Conservation (phyloP, 2,329 filamentous ascomycete species). For the Dichotomopilus funicola region DNA sequence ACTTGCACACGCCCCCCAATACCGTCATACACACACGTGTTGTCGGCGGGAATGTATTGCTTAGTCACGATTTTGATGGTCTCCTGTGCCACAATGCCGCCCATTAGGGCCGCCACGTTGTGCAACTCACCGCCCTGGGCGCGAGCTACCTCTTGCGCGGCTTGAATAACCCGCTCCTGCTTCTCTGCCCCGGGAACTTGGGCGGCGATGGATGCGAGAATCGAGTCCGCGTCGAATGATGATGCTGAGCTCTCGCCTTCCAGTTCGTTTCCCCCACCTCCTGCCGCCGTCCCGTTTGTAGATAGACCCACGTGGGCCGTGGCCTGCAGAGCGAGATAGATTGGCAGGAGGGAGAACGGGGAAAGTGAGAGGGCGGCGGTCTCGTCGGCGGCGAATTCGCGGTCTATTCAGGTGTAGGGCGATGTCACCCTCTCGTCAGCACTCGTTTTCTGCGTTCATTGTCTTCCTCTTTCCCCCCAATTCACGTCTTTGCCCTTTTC, state of each 20-base stretch:
- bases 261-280: no score
- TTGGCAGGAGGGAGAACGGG: conserved; percentile 56
- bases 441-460: neutral
- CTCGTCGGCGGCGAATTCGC: conserved; percentile 49
- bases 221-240: conserved; percentile 43
- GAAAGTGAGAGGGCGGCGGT: conserved; percentile 41
- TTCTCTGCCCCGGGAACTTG: conserved; percentile 41
- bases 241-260: neutral
- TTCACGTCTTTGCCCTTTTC: neutral
- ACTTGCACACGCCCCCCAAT: conserved; percentile 57
- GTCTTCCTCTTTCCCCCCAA: neutral
- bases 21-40: conserved; percentile 65
- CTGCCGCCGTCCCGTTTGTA: neutral
- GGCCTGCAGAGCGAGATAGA: conserved; percentile 60
- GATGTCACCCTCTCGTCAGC: conserved; percentile 23
- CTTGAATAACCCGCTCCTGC: conserved; percentile 45
- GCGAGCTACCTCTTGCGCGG: conserved; percentile 63
- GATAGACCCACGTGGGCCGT: conserved; percentile 37
- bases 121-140: conserved; percentile 82
- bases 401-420: conserved; percentile 35
- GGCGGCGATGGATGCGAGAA: conserved; percentile 42
- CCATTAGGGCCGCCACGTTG: conserved; percentile 80
- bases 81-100: conserved; percentile 94
- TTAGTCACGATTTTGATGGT: conserved; percentile 81
- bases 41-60: conserved; percentile 66